Conservation (phyloP, 1,139 yeast species). For the Debaryomyces coudertii region DNA sequence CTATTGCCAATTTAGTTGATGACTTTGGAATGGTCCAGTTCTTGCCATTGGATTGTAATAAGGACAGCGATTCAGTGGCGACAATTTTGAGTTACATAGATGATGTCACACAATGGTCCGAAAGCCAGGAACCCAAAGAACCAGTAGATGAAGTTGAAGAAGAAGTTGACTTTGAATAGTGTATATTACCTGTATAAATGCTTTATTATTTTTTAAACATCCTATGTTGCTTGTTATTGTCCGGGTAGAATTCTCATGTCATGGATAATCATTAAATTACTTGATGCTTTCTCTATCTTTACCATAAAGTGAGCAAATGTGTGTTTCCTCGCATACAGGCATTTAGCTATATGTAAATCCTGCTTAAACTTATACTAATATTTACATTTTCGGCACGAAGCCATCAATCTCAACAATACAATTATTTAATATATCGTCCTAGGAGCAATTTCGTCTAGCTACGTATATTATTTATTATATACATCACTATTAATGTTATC, state of each 20-base stretch:
- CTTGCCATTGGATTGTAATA: constrained; percentile 77
- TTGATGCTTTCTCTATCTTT: too few species aligned
- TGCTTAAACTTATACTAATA: too few species aligned
- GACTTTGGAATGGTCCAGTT: constrained; percentile 99
- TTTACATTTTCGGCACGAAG: too few species aligned
- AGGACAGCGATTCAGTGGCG: constrained; percentile 74
- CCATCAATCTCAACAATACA: neutral
- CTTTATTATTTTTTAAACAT: neutral
- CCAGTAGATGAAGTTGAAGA: constrained; percentile 75
- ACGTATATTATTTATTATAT: neutral
- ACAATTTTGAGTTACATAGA: constrained; percentile 90
- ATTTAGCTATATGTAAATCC: too few species aligned
- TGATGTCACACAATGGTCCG: constrained; percentile 98
- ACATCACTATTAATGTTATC: neutral
- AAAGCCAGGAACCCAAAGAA: constrained; percentile 94
- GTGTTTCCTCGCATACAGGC: too few species aligned
- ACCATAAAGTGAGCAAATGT: too few species aligned
- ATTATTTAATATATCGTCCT: neutral
- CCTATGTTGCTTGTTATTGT: neutral
- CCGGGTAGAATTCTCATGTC: too few species aligned
- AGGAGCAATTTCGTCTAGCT: neutral
- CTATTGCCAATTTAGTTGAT: constrained; percentile 88
- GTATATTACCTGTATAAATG: constrained; percentile 6
- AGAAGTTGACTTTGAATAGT: constrained; percentile 11
- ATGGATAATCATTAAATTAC: too few species aligned